phyloP scores from a whole-genome alignment of 148 eudicot genomes.

The Vaccinium vitisidaea region DNA sequence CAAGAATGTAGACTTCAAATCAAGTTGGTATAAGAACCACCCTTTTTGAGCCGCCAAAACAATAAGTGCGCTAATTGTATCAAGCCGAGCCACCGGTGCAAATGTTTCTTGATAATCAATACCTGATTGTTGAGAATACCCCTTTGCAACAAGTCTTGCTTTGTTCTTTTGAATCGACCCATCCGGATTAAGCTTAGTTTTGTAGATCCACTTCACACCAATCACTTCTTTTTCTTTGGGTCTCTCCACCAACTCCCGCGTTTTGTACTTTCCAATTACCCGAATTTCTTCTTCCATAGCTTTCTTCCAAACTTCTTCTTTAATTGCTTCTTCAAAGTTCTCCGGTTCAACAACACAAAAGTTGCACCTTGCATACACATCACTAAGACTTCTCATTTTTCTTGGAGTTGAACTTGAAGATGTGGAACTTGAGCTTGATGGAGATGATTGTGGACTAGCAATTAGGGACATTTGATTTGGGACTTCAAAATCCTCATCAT shows the following conservation, averaged over 20 bases:
- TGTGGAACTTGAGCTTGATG: neutral
- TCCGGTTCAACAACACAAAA: neutral
- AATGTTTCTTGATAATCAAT: neutral
- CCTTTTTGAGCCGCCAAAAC: neutral
- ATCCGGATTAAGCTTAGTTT: neutral
- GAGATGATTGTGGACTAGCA: neutral
- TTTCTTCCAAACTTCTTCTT: neutral
- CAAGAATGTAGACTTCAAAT: neutral
- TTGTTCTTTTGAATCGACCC: neutral
- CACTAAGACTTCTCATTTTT: neutral
- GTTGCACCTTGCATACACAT: neutral
- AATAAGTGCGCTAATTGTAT: neutral
- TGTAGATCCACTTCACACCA: neutral
- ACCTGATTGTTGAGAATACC: too few species aligned
- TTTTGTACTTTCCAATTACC: neutral
- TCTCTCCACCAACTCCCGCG: neutral
- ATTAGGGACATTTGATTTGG: neutral
- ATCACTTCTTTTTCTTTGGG: neutral
- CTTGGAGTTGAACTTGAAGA: too few species aligned
- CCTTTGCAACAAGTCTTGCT: too few species aligned
- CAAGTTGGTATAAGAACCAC: neutral
- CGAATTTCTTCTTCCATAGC: neutral
- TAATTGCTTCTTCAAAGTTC: neutral
- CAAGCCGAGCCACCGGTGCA: neutral
- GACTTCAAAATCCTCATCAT: neutral